A percentile compares a stretch with the other conserved stretches of the same genome.
Evolutionary conservation across 108 stramenopile species (phyloP).

Genomic region (Conticribra guillardii): DNA sequence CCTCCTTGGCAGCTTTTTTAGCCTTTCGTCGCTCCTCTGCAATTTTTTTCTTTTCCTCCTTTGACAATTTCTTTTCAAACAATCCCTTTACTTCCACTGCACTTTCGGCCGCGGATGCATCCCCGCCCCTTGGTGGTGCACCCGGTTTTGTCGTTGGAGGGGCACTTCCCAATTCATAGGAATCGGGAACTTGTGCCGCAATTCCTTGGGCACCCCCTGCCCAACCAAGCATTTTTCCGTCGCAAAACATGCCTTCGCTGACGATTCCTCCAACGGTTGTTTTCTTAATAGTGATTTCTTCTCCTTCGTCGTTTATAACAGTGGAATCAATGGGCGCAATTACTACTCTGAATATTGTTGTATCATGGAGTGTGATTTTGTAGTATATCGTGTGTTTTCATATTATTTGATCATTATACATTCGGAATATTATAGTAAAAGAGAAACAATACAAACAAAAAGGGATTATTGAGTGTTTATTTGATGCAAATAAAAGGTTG

Average conservation of each 20-base stretch:
- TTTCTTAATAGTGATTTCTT: conserved; percentile 68
- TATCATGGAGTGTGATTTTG: neutral
- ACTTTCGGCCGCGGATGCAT: neutral
- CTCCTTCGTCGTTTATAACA: conserved; percentile 67
- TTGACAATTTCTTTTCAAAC: conserved; percentile 88
- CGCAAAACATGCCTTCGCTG: conserved; percentile 92
- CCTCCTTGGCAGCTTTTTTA: conserved; percentile 78
- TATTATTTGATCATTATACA: neutral
- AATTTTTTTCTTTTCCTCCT: conserved; percentile 89
- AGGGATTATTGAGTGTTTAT: too few species aligned
- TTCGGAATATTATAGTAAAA: neutral
- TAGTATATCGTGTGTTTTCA: neutral
- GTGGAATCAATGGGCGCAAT: conserved; percentile 73
- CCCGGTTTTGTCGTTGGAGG: conserved; percentile 85
- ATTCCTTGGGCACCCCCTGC: conserved; percentile 73
- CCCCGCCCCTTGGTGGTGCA: conserved; percentile 30
- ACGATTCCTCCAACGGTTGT: conserved; percentile 80
- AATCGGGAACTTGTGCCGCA: conserved; percentile 77
- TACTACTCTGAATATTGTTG: conserved; percentile 43
- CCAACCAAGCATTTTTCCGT: conserved; percentile 90
- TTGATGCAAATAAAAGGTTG: too few species aligned
- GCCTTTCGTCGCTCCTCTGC: conserved; percentile 75
- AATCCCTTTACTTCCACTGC: conserved; percentile 55
- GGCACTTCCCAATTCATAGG: conserved; percentile 54
- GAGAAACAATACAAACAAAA: too few species aligned